Evolutionary conservation across 345 rosid species (phyloP).

Genomic region (Salix purpurea): DNA sequence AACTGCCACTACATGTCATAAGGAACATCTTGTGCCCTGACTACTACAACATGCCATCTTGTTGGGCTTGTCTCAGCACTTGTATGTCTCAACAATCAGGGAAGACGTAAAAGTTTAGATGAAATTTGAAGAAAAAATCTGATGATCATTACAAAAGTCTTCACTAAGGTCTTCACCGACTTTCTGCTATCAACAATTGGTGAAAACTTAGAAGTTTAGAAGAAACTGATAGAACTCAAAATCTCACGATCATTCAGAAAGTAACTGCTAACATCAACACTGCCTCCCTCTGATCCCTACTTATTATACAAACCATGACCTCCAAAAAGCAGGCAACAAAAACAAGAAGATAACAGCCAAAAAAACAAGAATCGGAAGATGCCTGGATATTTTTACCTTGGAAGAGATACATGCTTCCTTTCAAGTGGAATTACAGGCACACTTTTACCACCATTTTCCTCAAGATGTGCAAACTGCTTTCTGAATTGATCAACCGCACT

Average conservation of each 20-base stretch:
- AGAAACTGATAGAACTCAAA: neutral
- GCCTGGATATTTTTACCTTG: conserved; percentile 44
- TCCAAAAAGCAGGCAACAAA: neutral
- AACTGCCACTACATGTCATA: neutral
- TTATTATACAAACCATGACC: neutral
- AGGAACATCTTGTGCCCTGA: neutral
- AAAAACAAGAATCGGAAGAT: neutral
- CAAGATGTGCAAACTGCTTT: conserved; percentile 89
- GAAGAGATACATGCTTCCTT: conserved; percentile 87
- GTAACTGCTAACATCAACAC: neutral
- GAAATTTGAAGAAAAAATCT: neutral
- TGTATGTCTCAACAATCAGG: neutral
- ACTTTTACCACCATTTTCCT: conserved; percentile 72
- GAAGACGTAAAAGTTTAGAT: neutral
- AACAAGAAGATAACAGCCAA: neutral
- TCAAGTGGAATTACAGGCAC: conserved; percentile 64
- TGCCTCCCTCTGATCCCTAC: neutral
- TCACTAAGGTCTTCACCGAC: neutral
- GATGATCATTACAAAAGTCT: neutral
- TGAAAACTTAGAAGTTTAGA: neutral
- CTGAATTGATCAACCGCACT: conserved; percentile 92
- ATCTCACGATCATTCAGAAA: neutral
- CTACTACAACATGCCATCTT: neutral
- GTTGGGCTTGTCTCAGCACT: neutral
- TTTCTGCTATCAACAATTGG: neutral